Evolutionary conservation across 495 filamentous ascomycete genomes (phyloP).

Genomic region (Xylaria flabelliformis): DNA sequence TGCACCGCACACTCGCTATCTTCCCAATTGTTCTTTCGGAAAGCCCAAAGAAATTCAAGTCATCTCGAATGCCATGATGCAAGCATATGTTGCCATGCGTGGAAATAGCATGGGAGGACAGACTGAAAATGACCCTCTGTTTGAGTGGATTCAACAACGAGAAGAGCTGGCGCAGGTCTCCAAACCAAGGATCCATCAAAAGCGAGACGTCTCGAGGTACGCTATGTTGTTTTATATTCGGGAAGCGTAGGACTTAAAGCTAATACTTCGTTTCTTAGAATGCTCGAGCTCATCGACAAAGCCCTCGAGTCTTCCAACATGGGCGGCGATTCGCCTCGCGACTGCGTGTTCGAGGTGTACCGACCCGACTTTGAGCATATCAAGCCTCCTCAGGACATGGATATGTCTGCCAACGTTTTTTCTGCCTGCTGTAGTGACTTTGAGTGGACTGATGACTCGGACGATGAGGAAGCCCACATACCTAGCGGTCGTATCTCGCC

Average conservation of each 20-base stretch:
- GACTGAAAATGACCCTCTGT: conserved; percentile 24
- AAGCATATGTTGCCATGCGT: conserved; percentile 36
- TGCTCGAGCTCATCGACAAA: conserved; percentile 28
- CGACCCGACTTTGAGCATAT: conserved; percentile 24
- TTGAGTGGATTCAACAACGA: conserved; percentile 28
- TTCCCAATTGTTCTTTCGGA: conserved; percentile 28
- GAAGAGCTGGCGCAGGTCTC: conserved; percentile 1
- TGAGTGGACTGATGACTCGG: conserved; percentile 27
- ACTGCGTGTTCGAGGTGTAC: conserved; percentile 29
- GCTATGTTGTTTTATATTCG: neutral
- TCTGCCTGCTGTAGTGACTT: conserved; percentile 9
- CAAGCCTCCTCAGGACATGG: conserved; percentile 24
- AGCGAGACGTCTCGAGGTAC: conserved; percentile 28
- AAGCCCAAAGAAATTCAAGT: conserved; percentile 19
- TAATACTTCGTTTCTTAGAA: conserved; percentile 21
- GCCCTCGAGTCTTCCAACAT: conserved; percentile 26
- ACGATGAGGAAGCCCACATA: conserved; percentile 32
- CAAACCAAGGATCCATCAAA: conserved; percentile 3
- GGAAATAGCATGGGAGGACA: conserved; percentile 26
- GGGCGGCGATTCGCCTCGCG: conserved; percentile 26
- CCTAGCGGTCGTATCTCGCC: conserved; percentile 34
- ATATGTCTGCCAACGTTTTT: conserved; percentile 21
- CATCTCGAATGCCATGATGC: conserved; percentile 33
- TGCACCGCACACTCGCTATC: conserved; percentile 9
- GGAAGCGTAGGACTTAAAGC: neutral